phyloP scores from a whole-genome alignment of 768 basidiomycete species.

The Pulveroboletus sp. region DNA sequence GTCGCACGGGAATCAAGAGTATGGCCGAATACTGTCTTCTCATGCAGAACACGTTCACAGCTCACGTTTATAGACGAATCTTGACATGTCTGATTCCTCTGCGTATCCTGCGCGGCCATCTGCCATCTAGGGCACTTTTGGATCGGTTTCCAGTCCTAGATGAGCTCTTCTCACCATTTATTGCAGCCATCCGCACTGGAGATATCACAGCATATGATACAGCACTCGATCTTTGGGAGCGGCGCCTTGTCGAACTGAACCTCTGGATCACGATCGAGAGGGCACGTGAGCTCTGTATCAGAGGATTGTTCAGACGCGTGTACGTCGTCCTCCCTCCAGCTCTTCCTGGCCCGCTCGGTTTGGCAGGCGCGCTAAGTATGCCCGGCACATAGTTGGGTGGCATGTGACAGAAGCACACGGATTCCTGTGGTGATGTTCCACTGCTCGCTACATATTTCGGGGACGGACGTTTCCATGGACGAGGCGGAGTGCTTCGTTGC shows the following conservation, averaged over 20 bases:
- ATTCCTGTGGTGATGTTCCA: conserved; percentile 82
- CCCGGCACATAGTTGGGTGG: conserved; percentile 62
- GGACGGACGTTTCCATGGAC: conserved; percentile 62
- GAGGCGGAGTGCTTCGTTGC: conserved; percentile 93
- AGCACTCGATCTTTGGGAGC: conserved; percentile 67
- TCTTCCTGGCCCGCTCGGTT: too few species aligned
- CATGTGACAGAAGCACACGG: conserved; percentile 64
- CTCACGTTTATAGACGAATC: conserved; percentile 58
- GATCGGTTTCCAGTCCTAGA: conserved; percentile 66
- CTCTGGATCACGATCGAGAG: conserved; percentile 84
- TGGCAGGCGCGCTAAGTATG: neutral
- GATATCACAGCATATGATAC: conserved; percentile 77
- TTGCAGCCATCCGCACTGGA: conserved; percentile 69
- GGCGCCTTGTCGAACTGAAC: conserved; percentile 77
- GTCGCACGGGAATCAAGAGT: conserved; percentile 81
- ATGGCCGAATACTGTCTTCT: conserved; percentile 21
- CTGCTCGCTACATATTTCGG: conserved; percentile 65
- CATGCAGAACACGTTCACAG: neutral
- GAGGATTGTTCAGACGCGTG: conserved; percentile 77
- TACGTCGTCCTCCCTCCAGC: conserved; percentile 35
- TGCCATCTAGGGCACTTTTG: conserved; percentile 72
- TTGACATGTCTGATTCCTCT: conserved; percentile 88
- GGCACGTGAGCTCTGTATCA: conserved; percentile 80
- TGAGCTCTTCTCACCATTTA: conserved; percentile 76
- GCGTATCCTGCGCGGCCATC: conserved; percentile 79